phyloP scores from a whole-genome alignment of 345 rosid species.

The Cardiospermum halicacabum region DNA sequence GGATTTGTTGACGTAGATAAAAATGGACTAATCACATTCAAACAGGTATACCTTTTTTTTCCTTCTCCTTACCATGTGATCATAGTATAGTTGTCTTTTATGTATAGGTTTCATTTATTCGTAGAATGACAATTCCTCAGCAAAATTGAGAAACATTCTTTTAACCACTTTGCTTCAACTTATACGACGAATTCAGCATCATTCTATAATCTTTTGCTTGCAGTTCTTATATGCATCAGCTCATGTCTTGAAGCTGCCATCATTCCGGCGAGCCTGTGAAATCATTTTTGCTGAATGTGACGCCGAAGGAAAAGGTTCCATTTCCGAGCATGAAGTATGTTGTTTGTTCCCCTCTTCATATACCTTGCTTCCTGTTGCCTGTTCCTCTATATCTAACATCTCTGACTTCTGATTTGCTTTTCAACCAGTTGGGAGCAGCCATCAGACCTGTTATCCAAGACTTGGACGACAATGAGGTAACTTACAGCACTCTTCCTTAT shows the following conservation, averaged over 20 bases:
- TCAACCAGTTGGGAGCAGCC: conserved; percentile 53
- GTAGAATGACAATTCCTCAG: neutral
- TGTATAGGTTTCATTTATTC: neutral
- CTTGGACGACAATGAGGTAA: conserved; percentile 57
- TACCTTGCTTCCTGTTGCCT: neutral
- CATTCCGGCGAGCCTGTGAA: conserved; percentile 65
- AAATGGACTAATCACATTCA: conserved; percentile 71
- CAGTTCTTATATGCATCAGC: conserved; percentile 87
- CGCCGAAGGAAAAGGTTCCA: conserved; percentile 35
- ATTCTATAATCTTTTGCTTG: conserved; percentile 20
- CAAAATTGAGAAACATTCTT: neutral
- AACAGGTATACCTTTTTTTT: conserved; percentile 53
- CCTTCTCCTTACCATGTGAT: neutral
- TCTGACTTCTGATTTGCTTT: conserved; percentile 11
- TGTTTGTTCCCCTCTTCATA: neutral
- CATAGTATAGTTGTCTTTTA: neutral
- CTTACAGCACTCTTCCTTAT: neutral
- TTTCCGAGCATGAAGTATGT: conserved; percentile 59
- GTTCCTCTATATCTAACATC: conserved; percentile 1
- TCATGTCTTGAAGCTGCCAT: conserved; percentile 59
- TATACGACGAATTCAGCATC: neutral
- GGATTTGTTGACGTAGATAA: conserved; percentile 79
- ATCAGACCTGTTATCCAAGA: conserved; percentile 51
- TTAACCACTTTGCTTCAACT: neutral
- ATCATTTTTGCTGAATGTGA: conserved; percentile 59